Base-by-base conservation (phyloP, 108 stramenopile species). In the Cyclotella kingstonii region DNA sequence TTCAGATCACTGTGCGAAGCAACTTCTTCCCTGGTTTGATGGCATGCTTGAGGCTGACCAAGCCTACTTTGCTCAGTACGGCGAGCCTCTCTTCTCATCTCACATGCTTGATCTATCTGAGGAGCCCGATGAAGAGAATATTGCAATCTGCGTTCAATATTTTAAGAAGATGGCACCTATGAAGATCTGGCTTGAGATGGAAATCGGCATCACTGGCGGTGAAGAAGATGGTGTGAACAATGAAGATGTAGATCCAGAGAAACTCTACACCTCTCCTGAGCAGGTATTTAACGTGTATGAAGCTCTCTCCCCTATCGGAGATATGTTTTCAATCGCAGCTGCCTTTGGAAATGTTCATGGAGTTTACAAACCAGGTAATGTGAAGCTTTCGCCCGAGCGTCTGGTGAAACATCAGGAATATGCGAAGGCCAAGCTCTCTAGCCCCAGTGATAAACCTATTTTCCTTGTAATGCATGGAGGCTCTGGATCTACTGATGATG, bases 181-280 rank as follows among this genome's bases (percentile, higher is more conserved):
- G 91, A 85, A 95, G 81, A 93, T 98, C 73, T 95, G 94, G 94
- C 78, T 98, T 45, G 97, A 98, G 78, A 96, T 98, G 94, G 97
- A 98, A 77, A 94, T 98, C 57, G 97, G 97, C 43, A 96, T 98
- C 83, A 96, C 97, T 17, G 97, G 97, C 60, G 97, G 97, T 57
- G 97, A 98, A 80, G 97, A 96, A 75, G 97, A 96, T 76, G 97
- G 97, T 66, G 97, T 98, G 21, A 95, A 96, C 86, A 98, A 96
- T 76, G 89, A 90, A 49, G 79, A 93, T 66, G 84, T 95, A 39
- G 95, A 96, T 74, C 90, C 92, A 18, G 94, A 90, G 79, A 94
- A 95, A 81, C 87, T 98, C 30, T 98, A 98, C 93, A 96, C 97
- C 21, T 88, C 84, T 68, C 97, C 97, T 46, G 95, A 98, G 70